Percentiles rank a stretch among this genome's conserved stretches.
phyloP scores from a whole-genome alignment of 2,329 filamentous ascomycete genomes.

The Chrysosporium queenslandicum region DNA sequence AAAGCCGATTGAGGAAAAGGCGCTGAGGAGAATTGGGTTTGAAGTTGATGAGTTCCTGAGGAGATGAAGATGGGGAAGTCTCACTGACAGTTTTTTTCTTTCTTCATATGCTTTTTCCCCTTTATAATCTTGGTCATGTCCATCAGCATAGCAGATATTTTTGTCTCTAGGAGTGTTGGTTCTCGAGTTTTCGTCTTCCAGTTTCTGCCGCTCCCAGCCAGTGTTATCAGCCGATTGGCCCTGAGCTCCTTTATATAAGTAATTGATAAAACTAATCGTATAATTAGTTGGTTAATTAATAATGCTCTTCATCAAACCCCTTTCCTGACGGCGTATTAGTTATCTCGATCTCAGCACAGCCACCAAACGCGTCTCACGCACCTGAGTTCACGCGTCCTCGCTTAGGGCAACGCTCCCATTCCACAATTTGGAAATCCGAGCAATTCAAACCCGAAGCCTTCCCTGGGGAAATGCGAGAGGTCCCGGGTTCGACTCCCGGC shows the following conservation, averaged over 20 bases:
- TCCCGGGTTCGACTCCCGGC: slow-evolving; percentile 17
- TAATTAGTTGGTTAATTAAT: too few species aligned
- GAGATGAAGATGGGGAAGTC: slow-evolving; percentile 20
- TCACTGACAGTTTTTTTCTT: too few species aligned
- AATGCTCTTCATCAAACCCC: too few species aligned
- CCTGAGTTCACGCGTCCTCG: too few species aligned
- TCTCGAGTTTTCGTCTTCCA: not conserved
- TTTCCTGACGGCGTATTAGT: too few species aligned
- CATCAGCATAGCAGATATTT: not conserved
- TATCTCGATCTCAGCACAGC: too few species aligned
- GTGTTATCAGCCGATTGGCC: not conserved
- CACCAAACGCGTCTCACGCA: too few species aligned
- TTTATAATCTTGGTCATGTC: not conserved
- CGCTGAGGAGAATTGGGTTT: slow-evolving; percentile 66
- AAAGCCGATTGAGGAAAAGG: slow-evolving; percentile 53
- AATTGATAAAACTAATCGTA: not conserved
- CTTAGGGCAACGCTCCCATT: slow-evolving; percentile 18
- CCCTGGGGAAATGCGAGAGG: slow-evolving; percentile 14
- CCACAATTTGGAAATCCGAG: not conserved
- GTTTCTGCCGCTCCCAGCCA: not conserved
- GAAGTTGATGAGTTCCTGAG: slow-evolving; percentile 67
- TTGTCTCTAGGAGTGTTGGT: not conserved
- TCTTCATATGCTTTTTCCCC: not conserved
- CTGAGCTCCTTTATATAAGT: not conserved
- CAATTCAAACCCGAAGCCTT: not conserved